phyloP scores from a whole-genome alignment of 106 monocot species.

The Xerophyta viscosa region DNA sequence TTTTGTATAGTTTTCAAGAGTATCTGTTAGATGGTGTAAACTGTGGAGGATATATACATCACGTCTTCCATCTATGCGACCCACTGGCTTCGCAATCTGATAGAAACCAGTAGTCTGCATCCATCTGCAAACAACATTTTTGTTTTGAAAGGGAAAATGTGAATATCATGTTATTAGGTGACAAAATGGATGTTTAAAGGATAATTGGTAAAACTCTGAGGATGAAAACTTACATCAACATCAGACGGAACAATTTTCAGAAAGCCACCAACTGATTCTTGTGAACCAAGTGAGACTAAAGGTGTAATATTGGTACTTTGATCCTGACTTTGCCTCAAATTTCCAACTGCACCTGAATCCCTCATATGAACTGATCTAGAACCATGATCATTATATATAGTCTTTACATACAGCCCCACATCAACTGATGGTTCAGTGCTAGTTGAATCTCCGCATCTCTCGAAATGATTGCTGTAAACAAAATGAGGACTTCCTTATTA shows the following conservation, averaged over 20 bases:
- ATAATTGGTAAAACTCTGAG: not conserved
- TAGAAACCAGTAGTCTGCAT: conserved; percentile 72
- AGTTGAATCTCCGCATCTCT: conserved; percentile 14
- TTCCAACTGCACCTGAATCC: not conserved
- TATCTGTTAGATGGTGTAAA: not conserved
- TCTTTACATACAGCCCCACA: conserved; percentile 3
- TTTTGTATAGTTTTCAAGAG: not conserved
- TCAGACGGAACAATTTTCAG: conserved; percentile 51
- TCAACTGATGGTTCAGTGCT: conserved; percentile 8
- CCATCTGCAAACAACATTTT: conserved; percentile 27
- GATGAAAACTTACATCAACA: conserved; percentile 33
- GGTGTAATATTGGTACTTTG: conserved; percentile 3
- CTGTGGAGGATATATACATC: no score
- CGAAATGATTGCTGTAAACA: conserved; percentile 32
- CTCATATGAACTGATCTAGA: not conserved
- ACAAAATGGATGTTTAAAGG: not conserved
- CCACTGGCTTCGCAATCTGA: conserved; percentile 38
- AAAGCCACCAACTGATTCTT: conserved; percentile 28
- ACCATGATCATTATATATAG: not conserved
- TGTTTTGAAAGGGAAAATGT: no score
- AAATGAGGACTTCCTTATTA: no score
- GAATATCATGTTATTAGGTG: no score
- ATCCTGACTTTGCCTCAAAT: not conserved
- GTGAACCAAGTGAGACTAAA: conserved; percentile 17
- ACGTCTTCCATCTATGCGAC: conserved; percentile 50